Percentiles rank a stretch among this genome's conserved stretches.
phyloP scores from a whole-genome alignment of 805 yeast species.

The Pichia paraexigua region DNA sequence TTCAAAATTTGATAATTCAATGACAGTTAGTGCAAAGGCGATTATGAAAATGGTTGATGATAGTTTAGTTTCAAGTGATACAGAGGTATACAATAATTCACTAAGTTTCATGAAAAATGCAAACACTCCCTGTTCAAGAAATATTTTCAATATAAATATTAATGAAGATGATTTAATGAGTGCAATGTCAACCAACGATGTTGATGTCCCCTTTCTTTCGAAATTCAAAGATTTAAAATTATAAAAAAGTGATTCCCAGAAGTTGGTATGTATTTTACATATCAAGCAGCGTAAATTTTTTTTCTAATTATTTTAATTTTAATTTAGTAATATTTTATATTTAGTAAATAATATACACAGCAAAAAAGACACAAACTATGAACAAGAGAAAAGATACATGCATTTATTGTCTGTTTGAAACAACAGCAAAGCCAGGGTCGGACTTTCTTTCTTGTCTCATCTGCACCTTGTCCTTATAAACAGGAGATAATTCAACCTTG shows the following conservation, averaged over 20 bases:
- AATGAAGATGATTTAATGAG: conserved; percentile 25
- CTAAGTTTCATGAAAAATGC: conserved; percentile 12
- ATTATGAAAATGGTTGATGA: conserved; percentile 33
- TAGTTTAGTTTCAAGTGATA: conserved; percentile 31
- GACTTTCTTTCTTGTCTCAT: conserved; percentile 49
- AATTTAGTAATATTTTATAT: neutral
- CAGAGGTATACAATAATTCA: conserved; percentile 20
- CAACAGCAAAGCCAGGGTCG: conserved; percentile 56
- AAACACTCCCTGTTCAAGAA: conserved; percentile 1
- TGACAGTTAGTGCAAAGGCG: conserved; percentile 30
- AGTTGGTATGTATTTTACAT: neutral
- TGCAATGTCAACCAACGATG: conserved; percentile 16
- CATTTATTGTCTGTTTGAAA: conserved; percentile 18
- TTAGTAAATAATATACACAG: neutral
- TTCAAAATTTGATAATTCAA: conserved; percentile 29
- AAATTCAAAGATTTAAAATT: conserved; percentile 2
- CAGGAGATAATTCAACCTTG: conserved; percentile 64
- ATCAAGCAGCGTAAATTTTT: too few species aligned
- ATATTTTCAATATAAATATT: conserved; percentile 16
- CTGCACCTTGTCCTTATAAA: conserved; percentile 41
- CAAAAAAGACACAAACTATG: neutral
- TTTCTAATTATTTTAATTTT: too few species aligned
- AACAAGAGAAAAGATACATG: neutral
- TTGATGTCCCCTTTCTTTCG: conserved; percentile 2
- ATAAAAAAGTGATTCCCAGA: neutral